A percentile compares a stretch with the other conserved stretches of the same genome.
Evolutionary conservation across 1,284 basidiomycete genomes (phyloP).

Genomic region (Melanopsichium pennsylvanicum): DNA sequence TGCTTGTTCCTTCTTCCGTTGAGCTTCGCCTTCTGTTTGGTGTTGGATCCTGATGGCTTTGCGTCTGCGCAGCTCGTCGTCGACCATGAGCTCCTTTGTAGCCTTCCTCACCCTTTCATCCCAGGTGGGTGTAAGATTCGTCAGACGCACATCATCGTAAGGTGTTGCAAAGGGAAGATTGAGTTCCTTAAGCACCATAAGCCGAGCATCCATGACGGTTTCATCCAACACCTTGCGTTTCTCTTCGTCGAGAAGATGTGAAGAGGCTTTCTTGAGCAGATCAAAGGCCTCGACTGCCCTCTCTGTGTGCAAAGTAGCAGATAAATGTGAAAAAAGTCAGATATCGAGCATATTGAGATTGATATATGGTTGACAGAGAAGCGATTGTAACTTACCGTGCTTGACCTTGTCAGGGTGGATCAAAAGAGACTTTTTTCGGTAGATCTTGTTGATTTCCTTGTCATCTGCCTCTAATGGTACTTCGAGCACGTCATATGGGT

Average conservation of each 20-base stretch:
- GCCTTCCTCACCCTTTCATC: constrained; percentile 67
- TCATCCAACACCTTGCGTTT: constrained; percentile 66
- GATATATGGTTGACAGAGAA: neutral
- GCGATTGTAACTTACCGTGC: constrained; percentile 66
- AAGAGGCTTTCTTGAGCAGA: constrained; percentile 70
- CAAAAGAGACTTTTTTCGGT: constrained; percentile 70
- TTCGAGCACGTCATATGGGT: constrained; percentile 71
- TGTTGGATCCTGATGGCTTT: constrained; percentile 68
- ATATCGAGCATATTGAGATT: too few species aligned
- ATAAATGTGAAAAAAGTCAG: neutral
- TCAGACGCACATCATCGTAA: constrained; percentile 64
- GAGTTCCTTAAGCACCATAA: constrained; percentile 65
- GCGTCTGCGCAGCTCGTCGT: constrained; percentile 70
- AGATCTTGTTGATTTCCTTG: constrained; percentile 70
- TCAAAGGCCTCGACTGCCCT: constrained; percentile 71
- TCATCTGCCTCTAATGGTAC: constrained; percentile 68
- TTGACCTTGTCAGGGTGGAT: constrained; percentile 73
- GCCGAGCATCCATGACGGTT: constrained; percentile 64
- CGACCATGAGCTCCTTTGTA: constrained; percentile 70
- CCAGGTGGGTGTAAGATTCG: constrained; percentile 67
- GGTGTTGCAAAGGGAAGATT: constrained; percentile 64
- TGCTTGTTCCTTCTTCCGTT: constrained; percentile 68
- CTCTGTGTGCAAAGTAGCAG: constrained; percentile 41
- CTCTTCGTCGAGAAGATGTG: constrained; percentile 63
- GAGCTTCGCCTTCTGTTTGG: constrained; percentile 71